Evolutionary conservation across 179 eudicot genomes (phyloP), one percentile per base, ranked within the genome.

Genomic region (Heliamphora pulchella): DNA sequence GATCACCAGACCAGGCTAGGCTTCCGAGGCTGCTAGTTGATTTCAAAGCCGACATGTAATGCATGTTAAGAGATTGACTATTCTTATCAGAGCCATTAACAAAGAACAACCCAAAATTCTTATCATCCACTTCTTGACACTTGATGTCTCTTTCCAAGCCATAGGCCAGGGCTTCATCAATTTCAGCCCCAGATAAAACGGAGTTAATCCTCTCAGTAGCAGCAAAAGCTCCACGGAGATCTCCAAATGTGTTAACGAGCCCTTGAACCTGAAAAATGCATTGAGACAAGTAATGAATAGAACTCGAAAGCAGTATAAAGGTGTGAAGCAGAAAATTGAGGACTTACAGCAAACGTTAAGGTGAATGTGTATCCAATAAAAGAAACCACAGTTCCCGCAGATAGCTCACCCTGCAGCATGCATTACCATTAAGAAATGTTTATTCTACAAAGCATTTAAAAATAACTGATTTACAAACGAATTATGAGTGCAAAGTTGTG

Each of bases 291-390:
- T 78, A 71, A 62, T 43, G 66, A 13, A 75, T 18, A 13, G 11
- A 63, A 67, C 66, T 47, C 54, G 55, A 53, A 55, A 53, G 54
- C 50, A 55, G 68, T 20, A 54, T 67, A 82, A 43, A 10, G 7
- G 8, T 62, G 63, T 31, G 63, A 64, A 82, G 11, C 77, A 51
- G 15, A 76, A 18, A 80, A 72, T 66, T 20, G 79, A 54, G 55
- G 61, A 90, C 99, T 92, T 82, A 94, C 99, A 65, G 97, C 98
- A 88, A 96, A 96, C 39, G 99, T 96, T 54, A 96, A 87, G 46
- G 97, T 96, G 83, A 96, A 96, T 53, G 99, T 96, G 86, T 91
- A 96, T 89, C 98, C 99, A 80, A 94, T 92, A 83, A 96, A 96
- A 79, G 99, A 87, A 85, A 88, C 98, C 84, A 96, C 89, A 47